phyloP scores from a whole-genome alignment of 1,284 basidiomycete species.

The Melanopsichium pennsylvanicum region DNA sequence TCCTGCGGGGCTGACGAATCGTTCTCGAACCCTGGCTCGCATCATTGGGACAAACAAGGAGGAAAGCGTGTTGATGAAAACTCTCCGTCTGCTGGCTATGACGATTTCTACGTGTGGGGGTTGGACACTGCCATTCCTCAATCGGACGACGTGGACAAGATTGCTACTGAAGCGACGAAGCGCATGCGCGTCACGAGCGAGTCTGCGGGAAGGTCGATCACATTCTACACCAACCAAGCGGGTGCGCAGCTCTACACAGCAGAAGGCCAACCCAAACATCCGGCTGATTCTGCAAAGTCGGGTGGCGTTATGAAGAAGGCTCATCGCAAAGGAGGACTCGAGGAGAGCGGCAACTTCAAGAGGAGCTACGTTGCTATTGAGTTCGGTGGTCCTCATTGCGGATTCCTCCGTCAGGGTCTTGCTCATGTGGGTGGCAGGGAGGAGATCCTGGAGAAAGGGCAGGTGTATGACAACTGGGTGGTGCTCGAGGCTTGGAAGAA shows the following conservation, averaged over 20 bases:
- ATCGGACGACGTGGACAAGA: slow-evolving; percentile 25
- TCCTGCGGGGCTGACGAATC: slow-evolving; percentile 9
- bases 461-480: slow-evolving; percentile 55
- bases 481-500: slow-evolving; percentile 39
- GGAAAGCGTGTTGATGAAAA: slow-evolving; percentile 38
- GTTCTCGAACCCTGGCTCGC: slow-evolving; percentile 33
- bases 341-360: slow-evolving; percentile 37
- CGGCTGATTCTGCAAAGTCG: slow-evolving; percentile 28
- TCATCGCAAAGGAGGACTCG: slow-evolving; percentile 33
- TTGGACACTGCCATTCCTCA: slow-evolving; percentile 9
- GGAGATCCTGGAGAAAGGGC: slow-evolving; percentile 47
- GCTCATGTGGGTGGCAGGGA: slow-evolving; percentile 39
- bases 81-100: slow-evolving; percentile 47
- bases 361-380: slow-evolving; percentile 52
- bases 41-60: slow-evolving; percentile 37
- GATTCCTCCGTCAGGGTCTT: slow-evolving; percentile 45
- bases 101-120: slow-evolving; percentile 62
- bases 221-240: slow-evolving; percentile 54
- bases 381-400: slow-evolving; percentile 59
- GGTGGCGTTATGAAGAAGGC: slow-evolving; percentile 40
- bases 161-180: slow-evolving; percentile 27
- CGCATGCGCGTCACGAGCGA: slow-evolving; percentile 35
- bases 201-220: slow-evolving; percentile 40
- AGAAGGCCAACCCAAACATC: slow-evolving; percentile 37
- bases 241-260: slow-evolving; percentile 58